Conservation (phyloP, 495 filamentous ascomycete species). For the Oidiodendron maius region DNA sequence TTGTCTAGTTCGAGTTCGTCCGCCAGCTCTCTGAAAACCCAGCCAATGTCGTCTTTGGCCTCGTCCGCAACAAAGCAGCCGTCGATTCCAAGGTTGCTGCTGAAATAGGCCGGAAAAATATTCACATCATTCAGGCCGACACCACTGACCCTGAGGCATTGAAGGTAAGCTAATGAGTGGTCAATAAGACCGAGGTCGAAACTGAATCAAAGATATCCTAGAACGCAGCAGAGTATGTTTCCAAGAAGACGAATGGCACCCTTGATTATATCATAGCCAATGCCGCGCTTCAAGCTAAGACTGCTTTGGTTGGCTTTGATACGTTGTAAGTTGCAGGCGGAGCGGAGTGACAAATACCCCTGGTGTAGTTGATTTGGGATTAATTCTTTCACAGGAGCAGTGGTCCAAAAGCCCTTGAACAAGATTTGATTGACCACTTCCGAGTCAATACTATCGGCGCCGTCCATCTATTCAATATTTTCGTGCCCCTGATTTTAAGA, state of each 20-base stretch:
- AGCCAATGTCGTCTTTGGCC: conserved; percentile 28
- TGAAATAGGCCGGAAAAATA: conserved; percentile 30
- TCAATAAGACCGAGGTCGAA: conserved; percentile 2
- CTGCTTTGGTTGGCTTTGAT: conserved; percentile 11
- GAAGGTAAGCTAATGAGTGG: conserved; percentile 17
- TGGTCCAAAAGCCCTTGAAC: conserved; percentile 25
- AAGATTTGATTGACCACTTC: conserved; percentile 23
- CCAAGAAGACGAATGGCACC: conserved; percentile 31
- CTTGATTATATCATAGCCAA: conserved; percentile 52
- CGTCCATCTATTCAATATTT: conserved; percentile 47
- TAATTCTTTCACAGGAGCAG: conserved; percentile 18
- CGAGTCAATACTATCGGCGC: conserved; percentile 39
- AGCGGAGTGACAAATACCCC: conserved; percentile 7
- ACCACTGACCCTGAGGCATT: conserved; percentile 35
- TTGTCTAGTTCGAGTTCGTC: conserved; percentile 27
- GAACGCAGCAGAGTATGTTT: conserved; percentile 30
- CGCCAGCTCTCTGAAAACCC: conserved; percentile 27
- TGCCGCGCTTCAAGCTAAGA: conserved; percentile 25
- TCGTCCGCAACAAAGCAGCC: conserved; percentile 28
- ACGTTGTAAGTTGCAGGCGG: conserved; percentile 19
- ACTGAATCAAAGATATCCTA: conserved; percentile 13
- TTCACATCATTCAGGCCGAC: conserved; percentile 41
- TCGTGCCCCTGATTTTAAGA: conserved; percentile 44
- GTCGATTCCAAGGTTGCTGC: conserved; percentile 22
- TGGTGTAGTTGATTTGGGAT: conserved; percentile 3